phyloP scores from a whole-genome alignment of 176 grass and related monocot species.

The Avena insularis region DNA sequence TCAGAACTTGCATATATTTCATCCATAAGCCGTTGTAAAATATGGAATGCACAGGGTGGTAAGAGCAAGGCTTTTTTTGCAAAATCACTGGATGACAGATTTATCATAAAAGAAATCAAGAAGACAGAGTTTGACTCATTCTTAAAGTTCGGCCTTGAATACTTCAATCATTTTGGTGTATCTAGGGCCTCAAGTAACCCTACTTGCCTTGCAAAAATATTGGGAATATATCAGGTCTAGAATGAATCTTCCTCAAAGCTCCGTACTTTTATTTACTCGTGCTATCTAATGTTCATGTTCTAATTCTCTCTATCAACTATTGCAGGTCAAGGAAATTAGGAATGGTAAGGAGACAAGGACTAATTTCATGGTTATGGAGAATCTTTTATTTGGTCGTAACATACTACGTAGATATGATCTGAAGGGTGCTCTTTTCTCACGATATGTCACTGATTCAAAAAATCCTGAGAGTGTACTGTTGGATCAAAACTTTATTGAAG shows the following conservation, averaged over 20 bases:
- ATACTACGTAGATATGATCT: constrained; percentile 82
- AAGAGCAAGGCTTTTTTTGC: constrained; percentile 90
- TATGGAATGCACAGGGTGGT: constrained; percentile 87
- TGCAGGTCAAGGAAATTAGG: constrained; percentile 73
- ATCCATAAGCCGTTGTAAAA: constrained; percentile 87
- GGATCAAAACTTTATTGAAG: constrained; percentile 96
- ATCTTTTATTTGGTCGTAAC: constrained; percentile 84
- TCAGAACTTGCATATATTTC: constrained; percentile 81
- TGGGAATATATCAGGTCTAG: constrained; percentile 91
- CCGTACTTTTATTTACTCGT: neutral
- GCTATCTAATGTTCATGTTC: constrained; percentile 31
- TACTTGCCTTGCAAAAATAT: constrained; percentile 85
- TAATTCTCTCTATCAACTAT: constrained; percentile 38
- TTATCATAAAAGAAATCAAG: constrained; percentile 97
- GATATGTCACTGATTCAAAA: constrained; percentile 62
- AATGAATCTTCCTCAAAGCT: constrained; percentile 18
- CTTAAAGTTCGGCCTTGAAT: constrained; percentile 87
- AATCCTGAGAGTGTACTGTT: constrained; percentile 63
- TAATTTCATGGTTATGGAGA: constrained; percentile 98
- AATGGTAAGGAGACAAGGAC: constrained; percentile 73
- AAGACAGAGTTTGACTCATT: constrained; percentile 92
- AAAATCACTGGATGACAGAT: constrained; percentile 89
- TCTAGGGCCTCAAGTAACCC: constrained; percentile 65
- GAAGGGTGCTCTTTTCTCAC: constrained; percentile 81
- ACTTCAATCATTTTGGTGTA: constrained; percentile 80